phyloP scores from a whole-genome alignment of 352 stramenopile species.

The Aphanomyces euteiches region DNA sequence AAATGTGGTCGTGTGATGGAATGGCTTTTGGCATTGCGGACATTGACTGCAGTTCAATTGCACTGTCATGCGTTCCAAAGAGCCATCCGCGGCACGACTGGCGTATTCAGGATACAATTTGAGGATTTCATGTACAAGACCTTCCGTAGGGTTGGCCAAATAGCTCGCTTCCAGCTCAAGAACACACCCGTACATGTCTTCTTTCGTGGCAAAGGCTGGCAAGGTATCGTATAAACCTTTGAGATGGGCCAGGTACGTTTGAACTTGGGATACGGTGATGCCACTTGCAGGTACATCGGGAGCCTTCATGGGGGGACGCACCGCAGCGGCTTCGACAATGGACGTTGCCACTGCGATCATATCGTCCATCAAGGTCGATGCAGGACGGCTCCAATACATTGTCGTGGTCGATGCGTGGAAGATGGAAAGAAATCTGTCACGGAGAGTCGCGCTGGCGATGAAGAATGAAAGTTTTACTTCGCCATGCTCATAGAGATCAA shows the following conservation, averaged over 20 bases:
- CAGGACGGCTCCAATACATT: neutral
- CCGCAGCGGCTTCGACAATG: neutral
- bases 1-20: neutral
- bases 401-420: neutral
- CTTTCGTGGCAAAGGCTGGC: neutral
- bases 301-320: neutral
- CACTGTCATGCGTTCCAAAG: neutral
- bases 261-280: neutral
- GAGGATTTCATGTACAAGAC: neutral
- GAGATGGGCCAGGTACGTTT: conserved; percentile 1
- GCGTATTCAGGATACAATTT: neutral
- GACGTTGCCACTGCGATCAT: neutral
- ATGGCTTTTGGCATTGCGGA: neutral
- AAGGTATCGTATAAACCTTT: neutral
- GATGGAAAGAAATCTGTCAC: neutral
- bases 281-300: neutral
- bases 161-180: neutral
- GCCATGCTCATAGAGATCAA: neutral
- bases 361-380: neutral
- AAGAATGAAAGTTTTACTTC: neutral
- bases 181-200: neutral
- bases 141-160: neutral
- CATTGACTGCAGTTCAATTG: neutral
- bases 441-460: neutral
- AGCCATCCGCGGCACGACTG: neutral